Base-by-base conservation (phyloP, 192 early-diverging fungal genomes). In the Martensiomyces pterosporus region DNA sequence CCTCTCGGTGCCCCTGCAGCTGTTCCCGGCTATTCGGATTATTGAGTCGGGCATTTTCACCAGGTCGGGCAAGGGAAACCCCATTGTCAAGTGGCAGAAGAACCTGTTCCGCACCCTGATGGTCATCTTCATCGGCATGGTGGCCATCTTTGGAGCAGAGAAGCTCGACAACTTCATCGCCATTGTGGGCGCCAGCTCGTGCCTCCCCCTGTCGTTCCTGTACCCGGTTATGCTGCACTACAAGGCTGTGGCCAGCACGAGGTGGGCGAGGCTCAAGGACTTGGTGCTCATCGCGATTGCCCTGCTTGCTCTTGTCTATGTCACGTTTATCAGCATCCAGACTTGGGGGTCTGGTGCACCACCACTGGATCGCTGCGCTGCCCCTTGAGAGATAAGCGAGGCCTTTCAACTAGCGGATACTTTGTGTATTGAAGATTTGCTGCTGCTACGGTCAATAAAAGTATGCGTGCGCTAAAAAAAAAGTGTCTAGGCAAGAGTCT, bases 1-100 rank as follows among this genome's bases (percentile, higher is more conserved):
- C 71, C 75, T 96, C 21, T 93, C 91, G 8, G 92, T 94, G 39
- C 94, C 94, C 2, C 73, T 98, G 29, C 87, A 88, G 39, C 77
- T 94, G 39, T 98, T 96, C 69, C 93, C 94, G 0, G 87, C 90
- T 7, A 91, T 94, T 51, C 85, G 90, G 47, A 98, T 98, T 58
- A 85, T 85, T 47, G 92, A 97, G 55, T 84, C 82, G 29, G 90
- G 80, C 14, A 36, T 94, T n/a, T 94, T 94, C 45, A 70, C 82
- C 8, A 72, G 81, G 55, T 87, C 85, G 17, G 94, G 94, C 42
- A 94, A 94, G 62, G 64, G 76, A 52, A 82, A 82, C 49, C 74
- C 48, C 10, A 44, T 81, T 18, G 86, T 94, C 57, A 94, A 97
- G 67, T 85, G 82, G 87, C 82, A 85, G 51, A 87, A 89, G 71